Base-by-base conservation (phyloP, 108 stramenopile genomes). In the Cyclostephanos invisitatus region DNA sequence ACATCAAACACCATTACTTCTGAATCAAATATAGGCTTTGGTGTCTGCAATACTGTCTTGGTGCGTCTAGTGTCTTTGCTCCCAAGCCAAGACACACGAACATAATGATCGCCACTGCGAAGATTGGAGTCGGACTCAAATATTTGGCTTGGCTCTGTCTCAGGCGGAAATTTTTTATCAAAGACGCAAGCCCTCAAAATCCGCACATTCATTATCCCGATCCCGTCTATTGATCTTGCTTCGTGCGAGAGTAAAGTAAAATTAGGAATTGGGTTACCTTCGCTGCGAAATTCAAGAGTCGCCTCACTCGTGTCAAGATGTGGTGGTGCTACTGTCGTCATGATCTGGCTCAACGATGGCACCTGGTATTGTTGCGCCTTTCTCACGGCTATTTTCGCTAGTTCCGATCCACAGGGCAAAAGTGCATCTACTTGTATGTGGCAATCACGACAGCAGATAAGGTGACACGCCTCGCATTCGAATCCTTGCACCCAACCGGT, bases 381-480 rank as follows among this genome's bases (percentile, higher is more conserved):
- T 64, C 78, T 77, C n/a, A 83, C 77, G 10, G 80, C 83, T 10
- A 82, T 71, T 15, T 54, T 46, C 12, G 93, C 85, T 32, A 68
- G 49, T 12, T 83, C 81, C 3, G 90, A 89, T 9, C 91, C 89
- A 62, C 93, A 94, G 1, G 91, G 91, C 9, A 91, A 62, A 37
- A 71, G 70, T 17, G 89, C 62, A 54, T 95, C 93, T 17, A 95
- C 86, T 37, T 89, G 86, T 20, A 95, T 78, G 42, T 82, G 91
- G 62, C 93, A 95, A 77, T 95, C 91, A 14, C 55, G 47, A 60
- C 93, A 95, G 63, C 89, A 89, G 50, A 83, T 82, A 15, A 95
- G 72, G 22, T 68, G 59, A 65, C 93, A 95, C 10, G 67, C 83
- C 68, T 95, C 93, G 68, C 93, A 95, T 55, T 81, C 86, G 74